Evolutionary conservation across 495 filamentous ascomycete species (phyloP).

Genomic region (Annulohypoxylon maeteangense): DNA sequence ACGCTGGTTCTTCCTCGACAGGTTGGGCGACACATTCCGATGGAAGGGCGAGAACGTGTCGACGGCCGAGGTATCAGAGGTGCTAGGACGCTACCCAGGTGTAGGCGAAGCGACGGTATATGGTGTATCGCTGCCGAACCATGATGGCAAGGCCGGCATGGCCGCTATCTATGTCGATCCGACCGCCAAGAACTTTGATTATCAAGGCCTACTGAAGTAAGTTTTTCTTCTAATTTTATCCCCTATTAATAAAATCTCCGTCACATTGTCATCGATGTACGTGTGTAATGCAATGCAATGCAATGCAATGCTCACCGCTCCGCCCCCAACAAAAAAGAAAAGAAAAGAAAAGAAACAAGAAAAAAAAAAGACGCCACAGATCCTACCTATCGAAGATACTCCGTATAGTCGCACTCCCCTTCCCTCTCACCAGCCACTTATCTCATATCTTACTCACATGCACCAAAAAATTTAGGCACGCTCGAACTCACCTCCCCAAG

Average conservation of each 20-base stretch:
- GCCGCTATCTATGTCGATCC: slow-evolving; percentile 66
- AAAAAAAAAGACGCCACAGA: slow-evolving; percentile 9
- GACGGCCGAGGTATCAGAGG: slow-evolving; percentile 78
- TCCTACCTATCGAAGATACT: background rate
- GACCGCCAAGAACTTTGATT: slow-evolving; percentile 61
- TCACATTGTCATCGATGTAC: background rate
- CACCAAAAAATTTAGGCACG: slow-evolving; percentile 49
- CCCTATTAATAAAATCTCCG: background rate
- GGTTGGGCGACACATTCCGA: slow-evolving; percentile 80
- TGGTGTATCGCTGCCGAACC: slow-evolving; percentile 74
- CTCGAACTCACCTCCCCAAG: slow-evolving; percentile 68
- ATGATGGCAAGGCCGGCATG: slow-evolving; percentile 78
- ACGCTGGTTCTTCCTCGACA: slow-evolving; percentile 81
- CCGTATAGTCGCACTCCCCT: slow-evolving; percentile 1
- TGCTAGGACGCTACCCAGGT: slow-evolving; percentile 71
- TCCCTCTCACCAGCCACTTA: background rate
- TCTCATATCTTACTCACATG: background rate
- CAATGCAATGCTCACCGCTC: slow-evolving; percentile 6
- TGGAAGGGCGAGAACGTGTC: slow-evolving; percentile 89
- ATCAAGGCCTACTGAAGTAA: slow-evolving; percentile 61
- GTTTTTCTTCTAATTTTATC: background rate
- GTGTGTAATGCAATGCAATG: background rate
- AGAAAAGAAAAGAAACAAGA: too few relatives aligned
- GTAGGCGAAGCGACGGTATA: slow-evolving; percentile 83
- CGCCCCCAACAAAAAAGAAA: slow-evolving; percentile 9